Conservation (phyloP, 345 rosid genomes). For the Hibiscus tridactylites region DNA sequence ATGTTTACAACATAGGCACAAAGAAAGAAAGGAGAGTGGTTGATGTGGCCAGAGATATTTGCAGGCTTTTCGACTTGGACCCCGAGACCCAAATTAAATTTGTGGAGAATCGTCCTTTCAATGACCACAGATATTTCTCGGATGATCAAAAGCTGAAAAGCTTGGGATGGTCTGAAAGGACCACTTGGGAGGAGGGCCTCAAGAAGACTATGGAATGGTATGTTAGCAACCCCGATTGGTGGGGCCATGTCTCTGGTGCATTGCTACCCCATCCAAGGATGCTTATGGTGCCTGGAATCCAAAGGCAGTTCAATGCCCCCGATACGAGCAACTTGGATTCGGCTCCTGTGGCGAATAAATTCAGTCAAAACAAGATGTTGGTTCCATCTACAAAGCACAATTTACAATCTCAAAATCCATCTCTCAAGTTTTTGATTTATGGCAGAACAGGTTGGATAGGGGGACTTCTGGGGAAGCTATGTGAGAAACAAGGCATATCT, state of each 20-base stretch:
- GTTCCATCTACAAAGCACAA: neutral
- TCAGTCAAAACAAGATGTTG: neutral
- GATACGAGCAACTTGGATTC: neutral
- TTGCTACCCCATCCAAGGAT: neutral
- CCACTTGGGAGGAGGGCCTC: neutral
- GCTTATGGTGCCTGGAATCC: neutral
- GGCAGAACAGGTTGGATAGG: neutral
- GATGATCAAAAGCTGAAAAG: neutral
- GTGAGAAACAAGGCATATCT: neutral
- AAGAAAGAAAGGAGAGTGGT: neutral
- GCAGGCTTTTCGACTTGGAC: neutral
- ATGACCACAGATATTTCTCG: neutral
- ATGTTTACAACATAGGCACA: neutral
- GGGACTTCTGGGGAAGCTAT: neutral
- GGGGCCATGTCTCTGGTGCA: neutral
- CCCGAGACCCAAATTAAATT: neutral
- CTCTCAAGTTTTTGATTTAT: neutral
- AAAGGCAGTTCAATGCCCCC: neutral
- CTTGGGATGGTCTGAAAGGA: neutral
- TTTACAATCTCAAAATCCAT: neutral
- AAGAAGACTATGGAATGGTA: neutral
- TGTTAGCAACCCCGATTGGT: neutral
- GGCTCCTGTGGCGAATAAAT: neutral
- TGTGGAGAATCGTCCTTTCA: neutral
- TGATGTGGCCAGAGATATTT: neutral